Percentiles rank a stretch among this genome's conserved stretches.
phyloP scores from a whole-genome alignment of 306 rosid genomes.

The Mimosa pudica region DNA sequence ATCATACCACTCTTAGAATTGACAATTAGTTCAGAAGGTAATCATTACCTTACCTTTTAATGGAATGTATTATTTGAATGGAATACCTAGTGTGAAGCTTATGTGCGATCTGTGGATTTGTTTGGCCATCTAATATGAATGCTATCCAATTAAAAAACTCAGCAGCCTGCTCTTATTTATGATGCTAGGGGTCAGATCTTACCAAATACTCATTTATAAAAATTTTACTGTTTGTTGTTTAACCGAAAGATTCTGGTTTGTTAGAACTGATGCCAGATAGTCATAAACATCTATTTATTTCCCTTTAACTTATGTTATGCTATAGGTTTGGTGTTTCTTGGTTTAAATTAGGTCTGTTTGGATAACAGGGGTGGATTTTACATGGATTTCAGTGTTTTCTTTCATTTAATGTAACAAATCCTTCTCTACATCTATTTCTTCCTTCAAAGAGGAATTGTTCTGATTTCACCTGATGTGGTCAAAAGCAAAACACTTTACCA shows the following conservation, averaged over 20 bases:
- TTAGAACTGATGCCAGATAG: not conserved
- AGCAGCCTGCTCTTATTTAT: not conserved
- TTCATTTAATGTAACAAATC: not conserved
- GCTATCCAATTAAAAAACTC: slow-evolving; percentile 5
- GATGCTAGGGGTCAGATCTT: not conserved
- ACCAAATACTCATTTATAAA: slow-evolving; percentile 25
- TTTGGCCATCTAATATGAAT: not conserved
- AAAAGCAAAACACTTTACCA: not conserved
- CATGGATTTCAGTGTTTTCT: not conserved
- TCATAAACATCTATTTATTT: slow-evolving; percentile 1
- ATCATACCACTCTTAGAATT: slow-evolving; percentile 23
- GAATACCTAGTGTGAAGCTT: slow-evolving; percentile 18
- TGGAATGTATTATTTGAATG: slow-evolving; percentile 2
- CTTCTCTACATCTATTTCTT: not conserved
- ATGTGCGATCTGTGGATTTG: slow-evolving; percentile 9
- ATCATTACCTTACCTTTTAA: not conserved
- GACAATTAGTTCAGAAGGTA: slow-evolving; percentile 1
- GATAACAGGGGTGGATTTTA: no score
- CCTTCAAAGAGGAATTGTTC: not conserved
- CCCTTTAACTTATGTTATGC: not conserved
- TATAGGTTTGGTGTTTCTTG: not conserved
- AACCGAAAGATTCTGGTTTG: slow-evolving; percentile 7
- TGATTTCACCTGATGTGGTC: not conserved
- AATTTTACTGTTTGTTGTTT: slow-evolving; percentile 15
- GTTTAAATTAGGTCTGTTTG: no score